Percentiles rank a stretch among this genome's conserved stretches.
These are phyloP conservation scores for Acanthamoeba healyi DNA, from an alignment of 208 protist species.

Conservation along the genomic window DNA sequence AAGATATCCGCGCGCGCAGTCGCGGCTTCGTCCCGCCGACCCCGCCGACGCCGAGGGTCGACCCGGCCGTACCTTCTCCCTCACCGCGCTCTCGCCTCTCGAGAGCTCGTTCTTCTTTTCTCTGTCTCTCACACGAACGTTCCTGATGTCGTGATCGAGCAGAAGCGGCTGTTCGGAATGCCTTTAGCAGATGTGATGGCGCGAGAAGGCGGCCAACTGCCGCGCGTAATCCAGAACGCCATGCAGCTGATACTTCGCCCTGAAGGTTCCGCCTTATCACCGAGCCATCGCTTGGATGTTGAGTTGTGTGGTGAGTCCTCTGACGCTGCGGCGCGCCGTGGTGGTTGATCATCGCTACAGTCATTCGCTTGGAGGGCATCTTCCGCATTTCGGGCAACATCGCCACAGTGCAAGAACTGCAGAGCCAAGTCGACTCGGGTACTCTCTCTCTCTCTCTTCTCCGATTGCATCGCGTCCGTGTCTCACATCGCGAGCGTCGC, in stretches of 20 bases:
- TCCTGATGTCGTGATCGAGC: not conserved
- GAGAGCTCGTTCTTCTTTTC: not conserved
- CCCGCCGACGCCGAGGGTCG: not conserved
- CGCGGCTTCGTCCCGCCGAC: not conserved
- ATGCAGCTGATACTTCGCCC: not conserved
- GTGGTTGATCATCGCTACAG: not conserved
- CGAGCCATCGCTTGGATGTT: too few relatives aligned
- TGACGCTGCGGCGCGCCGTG: not conserved
- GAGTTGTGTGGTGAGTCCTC: too few relatives aligned
- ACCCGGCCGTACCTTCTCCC: not conserved
- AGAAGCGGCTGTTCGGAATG: slow-evolving; percentile 21
- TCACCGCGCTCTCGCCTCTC: too few relatives aligned
- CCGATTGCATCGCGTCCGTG: too few relatives aligned
- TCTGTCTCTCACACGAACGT: not conserved
- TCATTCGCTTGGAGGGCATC: not conserved
- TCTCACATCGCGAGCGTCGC: too few relatives aligned
- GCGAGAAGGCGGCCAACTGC: not conserved
- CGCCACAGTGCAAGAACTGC: not conserved
- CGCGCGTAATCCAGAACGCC: slow-evolving; percentile 28
- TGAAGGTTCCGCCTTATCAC: not conserved
- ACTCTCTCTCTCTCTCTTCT: not conserved
- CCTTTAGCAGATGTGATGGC: slow-evolving; percentile 1
- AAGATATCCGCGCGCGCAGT: not conserved
- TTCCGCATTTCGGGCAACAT: slow-evolving; percentile 56
- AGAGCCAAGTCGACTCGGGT: slow-evolving; percentile 7